Base-by-base conservation (phyloP, 2,329 filamentous ascomycete species). In the Epichloe brachyelytri region DNA sequence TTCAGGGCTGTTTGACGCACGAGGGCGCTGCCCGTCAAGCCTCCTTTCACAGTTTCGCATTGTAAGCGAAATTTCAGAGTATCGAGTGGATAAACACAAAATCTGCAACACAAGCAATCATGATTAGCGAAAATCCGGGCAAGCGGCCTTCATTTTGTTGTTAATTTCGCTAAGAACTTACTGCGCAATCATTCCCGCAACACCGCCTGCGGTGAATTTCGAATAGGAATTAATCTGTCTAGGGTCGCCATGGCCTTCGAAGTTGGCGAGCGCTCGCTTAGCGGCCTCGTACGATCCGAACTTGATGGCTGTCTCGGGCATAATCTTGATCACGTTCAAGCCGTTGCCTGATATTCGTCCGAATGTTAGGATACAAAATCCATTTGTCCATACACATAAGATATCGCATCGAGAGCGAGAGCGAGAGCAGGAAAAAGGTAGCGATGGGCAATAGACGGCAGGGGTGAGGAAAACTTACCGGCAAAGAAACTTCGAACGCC, bases 271-370 rank as follows among this genome's bases (percentile, higher is more conserved):
- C 4, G 85, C 80, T 55, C 88, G 83, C 73, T 97, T 98, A 8
- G 89, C 85, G 48, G 88, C 89, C 79, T 98, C 93, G 63, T 96
- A 98, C 19, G 90, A 91, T 54, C 93, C 93, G 65, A 98, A 98
- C 68, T 96, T 95, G 64, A 98, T 95, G 26, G 93, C 91, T 30
- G 91, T 96, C 71, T 98, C 93, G 0, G 93, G 93, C 88, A 97
- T 95, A 54, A 98, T 93, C 68, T 98, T 98, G 62, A 96, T 68
- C 3, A 98, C 89, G 60, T 98, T 98, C 59, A 98, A 74, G 3
- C 93, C 93, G 62, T 98, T 98, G 38, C 93, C 90, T 95, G 59
- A 5, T 11, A 26, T 33, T 34, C 8, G 49, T 34, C 6, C 19
- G 8, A 37, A 26, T 26, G 37, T 46, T 37, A 37, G 14, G 6